Percentiles rank a stretch among this genome's conserved stretches.
phyloP scores from a whole-genome alignment of 2,329 filamentous ascomycete species.

The Fusarium sambucinum region DNA sequence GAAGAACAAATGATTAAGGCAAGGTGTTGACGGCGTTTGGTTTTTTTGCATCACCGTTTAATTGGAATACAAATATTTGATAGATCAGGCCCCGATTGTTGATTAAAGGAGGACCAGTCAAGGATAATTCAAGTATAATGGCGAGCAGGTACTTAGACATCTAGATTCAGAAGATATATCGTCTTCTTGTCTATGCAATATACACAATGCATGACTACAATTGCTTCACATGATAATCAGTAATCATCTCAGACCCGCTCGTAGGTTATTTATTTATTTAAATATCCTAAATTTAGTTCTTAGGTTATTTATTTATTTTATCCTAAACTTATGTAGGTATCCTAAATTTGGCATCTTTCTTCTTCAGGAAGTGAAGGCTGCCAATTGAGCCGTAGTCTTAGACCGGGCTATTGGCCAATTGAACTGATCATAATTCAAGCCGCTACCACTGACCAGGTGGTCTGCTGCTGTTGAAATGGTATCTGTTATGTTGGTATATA shows the following conservation, averaged over 20 bases:
- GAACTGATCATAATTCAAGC: too few species aligned
- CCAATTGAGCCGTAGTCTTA: too few species aligned
- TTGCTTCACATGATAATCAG: neutral
- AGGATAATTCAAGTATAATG: neutral
- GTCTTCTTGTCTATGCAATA: constrained; percentile 9
- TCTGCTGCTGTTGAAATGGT: too few species aligned
- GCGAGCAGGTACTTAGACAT: constrained; percentile 22
- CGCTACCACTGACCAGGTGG: too few species aligned
- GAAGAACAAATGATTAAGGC: constrained; percentile 20
- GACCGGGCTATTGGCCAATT: too few species aligned
- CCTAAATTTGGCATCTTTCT: too few species aligned
- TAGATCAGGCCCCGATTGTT: constrained; percentile 11
- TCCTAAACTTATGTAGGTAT: too few species aligned
- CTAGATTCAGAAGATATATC: constrained; percentile 14
- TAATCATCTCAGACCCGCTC: neutral
- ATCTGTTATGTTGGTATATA: too few species aligned
- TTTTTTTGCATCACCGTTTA: constrained; percentile 12
- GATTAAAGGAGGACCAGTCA: neutral
- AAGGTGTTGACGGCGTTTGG: constrained; percentile 44
- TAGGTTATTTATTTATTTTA: too few species aligned
- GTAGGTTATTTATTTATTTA: too few species aligned
- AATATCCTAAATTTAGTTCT: too few species aligned
- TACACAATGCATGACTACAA: constrained; percentile 1
- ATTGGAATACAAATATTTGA: constrained; percentile 5
- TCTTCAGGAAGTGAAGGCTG: too few species aligned